Conservation (phyloP, 2,329 filamentous ascomycete genomes). For the Xylariaceae sp. region DNA sequence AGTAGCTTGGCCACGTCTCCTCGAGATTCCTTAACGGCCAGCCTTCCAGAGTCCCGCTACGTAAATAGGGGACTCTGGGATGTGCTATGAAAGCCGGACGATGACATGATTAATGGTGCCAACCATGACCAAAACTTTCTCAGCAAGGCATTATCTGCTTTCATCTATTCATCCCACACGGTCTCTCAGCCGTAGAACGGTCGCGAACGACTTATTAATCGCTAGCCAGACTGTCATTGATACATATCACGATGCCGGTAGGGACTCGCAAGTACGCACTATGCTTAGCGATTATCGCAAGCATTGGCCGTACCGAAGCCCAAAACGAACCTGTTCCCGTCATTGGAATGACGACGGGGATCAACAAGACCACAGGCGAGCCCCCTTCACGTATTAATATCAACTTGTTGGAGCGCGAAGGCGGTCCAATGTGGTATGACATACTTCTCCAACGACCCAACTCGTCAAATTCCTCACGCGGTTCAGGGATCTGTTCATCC, state of each 20-base stretch:
- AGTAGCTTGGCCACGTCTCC: neutral
- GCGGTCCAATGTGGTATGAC: constrained; percentile 28
- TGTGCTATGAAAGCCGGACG: too few species aligned
- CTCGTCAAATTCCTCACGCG: constrained; percentile 3
- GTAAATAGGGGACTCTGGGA: neutral
- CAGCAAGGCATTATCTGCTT: neutral
- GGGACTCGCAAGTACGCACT: constrained; percentile 1
- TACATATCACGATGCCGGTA: constrained; percentile 1
- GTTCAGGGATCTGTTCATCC: constrained; percentile 47
- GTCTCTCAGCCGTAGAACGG: neutral
- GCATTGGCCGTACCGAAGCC: constrained; percentile 4
- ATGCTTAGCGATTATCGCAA: constrained; percentile 8
- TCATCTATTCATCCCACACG: neutral
- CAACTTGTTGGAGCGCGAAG: constrained; percentile 39
- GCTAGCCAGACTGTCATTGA: too few species aligned
- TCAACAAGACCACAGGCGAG: constrained; percentile 34
- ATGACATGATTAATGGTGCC: too few species aligned
- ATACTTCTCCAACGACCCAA: neutral
- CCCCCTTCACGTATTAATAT: constrained; percentile 46
- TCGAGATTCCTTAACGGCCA: neutral
- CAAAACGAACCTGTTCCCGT: constrained; percentile 22
- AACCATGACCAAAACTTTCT: neutral
- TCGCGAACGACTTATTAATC: neutral
- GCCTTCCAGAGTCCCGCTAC: neutral
- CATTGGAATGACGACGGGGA: constrained; percentile 27